Evolutionary conservation across 2,329 filamentous ascomycete genomes (phyloP).

Genomic region (Alternaria rosae): DNA sequence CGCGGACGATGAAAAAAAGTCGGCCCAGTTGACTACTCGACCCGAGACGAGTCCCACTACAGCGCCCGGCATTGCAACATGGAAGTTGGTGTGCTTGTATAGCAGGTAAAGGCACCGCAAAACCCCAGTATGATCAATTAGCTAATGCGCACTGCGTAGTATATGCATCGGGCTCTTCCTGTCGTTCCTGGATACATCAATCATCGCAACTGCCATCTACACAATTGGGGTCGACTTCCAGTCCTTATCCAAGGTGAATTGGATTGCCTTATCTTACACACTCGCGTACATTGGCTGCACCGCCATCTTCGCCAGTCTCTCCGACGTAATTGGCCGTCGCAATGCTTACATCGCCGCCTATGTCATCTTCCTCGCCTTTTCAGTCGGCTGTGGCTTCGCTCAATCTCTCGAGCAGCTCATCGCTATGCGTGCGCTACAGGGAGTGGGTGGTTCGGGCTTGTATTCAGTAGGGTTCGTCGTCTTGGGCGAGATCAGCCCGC

Average conservation of each 20-base stretch:
- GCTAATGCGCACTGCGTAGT: slow-evolving; percentile 38
- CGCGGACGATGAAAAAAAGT: neutral
- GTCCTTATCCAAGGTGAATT: slow-evolving; percentile 33
- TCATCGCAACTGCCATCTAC: slow-evolving; percentile 66
- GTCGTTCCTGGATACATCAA: slow-evolving; percentile 66
- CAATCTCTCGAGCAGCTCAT: slow-evolving; percentile 42
- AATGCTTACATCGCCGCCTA: slow-evolving; percentile 29
- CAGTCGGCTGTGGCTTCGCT: slow-evolving; percentile 40
- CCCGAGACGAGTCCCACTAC: neutral
- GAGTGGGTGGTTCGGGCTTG: slow-evolving; percentile 42
- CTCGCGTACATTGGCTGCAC: slow-evolving; percentile 65
- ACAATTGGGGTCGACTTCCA: slow-evolving; percentile 63
- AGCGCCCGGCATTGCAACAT: neutral
- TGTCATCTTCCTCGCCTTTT: slow-evolving; percentile 41
- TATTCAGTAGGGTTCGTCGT: slow-evolving; percentile 39
- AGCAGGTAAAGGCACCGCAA: neutral
- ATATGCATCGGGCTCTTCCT: slow-evolving; percentile 63
- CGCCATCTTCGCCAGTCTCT: slow-evolving; percentile 42
- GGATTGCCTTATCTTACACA: slow-evolving; percentile 33
- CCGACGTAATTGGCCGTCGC: slow-evolving; percentile 46
- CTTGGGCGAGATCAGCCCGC: slow-evolving; percentile 39
- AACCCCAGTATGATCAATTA: neutral
- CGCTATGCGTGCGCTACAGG: slow-evolving; percentile 44
- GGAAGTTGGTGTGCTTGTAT: neutral
- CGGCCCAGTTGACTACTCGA: neutral